These are phyloP conservation scores for Pluteus cervinus DNA, from an alignment of 768 basidiomycete genomes.

Conservation along the genomic window DNA sequence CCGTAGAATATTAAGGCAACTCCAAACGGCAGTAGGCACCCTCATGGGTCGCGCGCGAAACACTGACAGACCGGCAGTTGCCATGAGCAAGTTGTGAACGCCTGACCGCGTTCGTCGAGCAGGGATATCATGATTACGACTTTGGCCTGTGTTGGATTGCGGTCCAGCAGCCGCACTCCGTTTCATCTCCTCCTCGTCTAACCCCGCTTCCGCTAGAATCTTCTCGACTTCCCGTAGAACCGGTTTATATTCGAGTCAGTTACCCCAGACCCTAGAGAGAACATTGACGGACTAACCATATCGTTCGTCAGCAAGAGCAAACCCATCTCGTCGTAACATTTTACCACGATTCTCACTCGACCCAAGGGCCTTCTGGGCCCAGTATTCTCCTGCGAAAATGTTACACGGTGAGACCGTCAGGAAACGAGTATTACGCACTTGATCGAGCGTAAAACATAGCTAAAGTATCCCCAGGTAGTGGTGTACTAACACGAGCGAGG, in stretches of 20 bases:
- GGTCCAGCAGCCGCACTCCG: constrained; percentile 41
- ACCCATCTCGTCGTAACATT: constrained; percentile 70
- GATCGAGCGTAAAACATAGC: constrained; percentile 23
- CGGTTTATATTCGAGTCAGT: constrained; percentile 71
- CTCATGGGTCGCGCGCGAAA: too few species aligned
- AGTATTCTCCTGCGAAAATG: constrained; percentile 63
- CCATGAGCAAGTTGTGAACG: too few species aligned
- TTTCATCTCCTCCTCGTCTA: constrained; percentile 80
- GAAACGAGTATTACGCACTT: constrained; percentile 71
- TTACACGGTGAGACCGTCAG: too few species aligned
- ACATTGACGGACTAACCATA: constrained; percentile 48
- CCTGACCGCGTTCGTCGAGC: too few species aligned
- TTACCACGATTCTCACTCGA: constrained; percentile 69
- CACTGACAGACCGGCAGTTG: too few species aligned
- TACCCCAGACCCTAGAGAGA: not conserved
- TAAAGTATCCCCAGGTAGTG: too few species aligned
- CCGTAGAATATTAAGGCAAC: too few species aligned
- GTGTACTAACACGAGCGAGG: too few species aligned
- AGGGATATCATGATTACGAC: constrained; percentile 62
- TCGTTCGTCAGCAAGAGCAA: constrained; percentile 64
- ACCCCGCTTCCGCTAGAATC: constrained; percentile 76
- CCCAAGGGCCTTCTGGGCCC: constrained; percentile 67
- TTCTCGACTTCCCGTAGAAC: constrained; percentile 77
- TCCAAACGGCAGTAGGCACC: too few species aligned
- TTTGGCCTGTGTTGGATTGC: too few species aligned